A percentile compares a stretch with the other conserved stretches of the same genome.
Conservation (phyloP, 1,284 basidiomycete species). For the Pyrrhoderma lamaoense region DNA sequence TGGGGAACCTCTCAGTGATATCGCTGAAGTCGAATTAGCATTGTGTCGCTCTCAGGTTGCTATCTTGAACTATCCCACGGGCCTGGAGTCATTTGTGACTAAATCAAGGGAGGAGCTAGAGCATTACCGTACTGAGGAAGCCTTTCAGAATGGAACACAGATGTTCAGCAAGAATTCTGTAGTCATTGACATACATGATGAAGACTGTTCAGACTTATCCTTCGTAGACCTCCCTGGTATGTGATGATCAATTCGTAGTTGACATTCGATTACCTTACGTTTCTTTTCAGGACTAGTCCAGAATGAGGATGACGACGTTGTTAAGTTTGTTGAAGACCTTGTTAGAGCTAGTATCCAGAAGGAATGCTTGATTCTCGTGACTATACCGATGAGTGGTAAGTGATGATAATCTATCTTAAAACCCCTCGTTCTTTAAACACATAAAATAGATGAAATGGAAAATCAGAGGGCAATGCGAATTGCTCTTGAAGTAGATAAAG, state of each 20-base stretch:
- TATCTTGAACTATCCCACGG: conserved; percentile 23
- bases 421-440: neutral
- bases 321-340: conserved; percentile 40
- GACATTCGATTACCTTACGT: neutral
- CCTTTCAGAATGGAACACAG: conserved; percentile 14
- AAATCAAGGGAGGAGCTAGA: conserved; percentile 20
- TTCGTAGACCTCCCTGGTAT: conserved; percentile 49
- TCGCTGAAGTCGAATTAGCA: conserved; percentile 25
- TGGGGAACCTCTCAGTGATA: conserved; percentile 19
- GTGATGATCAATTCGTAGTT: neutral
- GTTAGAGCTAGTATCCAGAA: conserved; percentile 39
- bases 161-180: conserved; percentile 26
- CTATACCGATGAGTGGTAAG: conserved; percentile 55
- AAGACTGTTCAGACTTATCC: conserved; percentile 38
- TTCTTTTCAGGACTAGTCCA: conserved; percentile 43
- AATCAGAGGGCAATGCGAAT: conserved; percentile 52
- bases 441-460: conserved; percentile 50
- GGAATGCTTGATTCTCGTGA: conserved; percentile 50
- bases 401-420: neutral
- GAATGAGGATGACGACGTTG: conserved; percentile 36
- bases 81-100: conserved; percentile 15
- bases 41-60: conserved; percentile 28
- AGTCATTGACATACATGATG: conserved; percentile 28
- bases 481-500: conserved; percentile 44
- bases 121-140: conserved; percentile 14